Evolutionary conservation across 164 flowering plant species (phyloP).

Genomic region (Pachysandra terminalis): DNA sequence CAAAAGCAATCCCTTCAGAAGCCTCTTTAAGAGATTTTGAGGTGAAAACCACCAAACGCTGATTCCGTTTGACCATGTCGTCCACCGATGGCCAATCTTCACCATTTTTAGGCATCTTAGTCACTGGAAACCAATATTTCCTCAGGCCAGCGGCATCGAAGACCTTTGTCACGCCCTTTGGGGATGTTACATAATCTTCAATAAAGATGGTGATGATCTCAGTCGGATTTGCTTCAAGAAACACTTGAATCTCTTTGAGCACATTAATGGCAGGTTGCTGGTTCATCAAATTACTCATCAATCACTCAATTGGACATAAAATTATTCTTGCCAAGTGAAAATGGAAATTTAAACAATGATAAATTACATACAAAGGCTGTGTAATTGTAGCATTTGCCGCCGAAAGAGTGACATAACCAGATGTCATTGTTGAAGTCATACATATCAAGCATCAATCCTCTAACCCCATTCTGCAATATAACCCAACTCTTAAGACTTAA

Average conservation of each 20-base stretch:
- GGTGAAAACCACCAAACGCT: conserved; percentile 83
- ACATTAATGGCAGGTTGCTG: conserved; percentile 82
- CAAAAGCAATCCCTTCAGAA: conserved; percentile 88
- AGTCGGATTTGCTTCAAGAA: conserved; percentile 55
- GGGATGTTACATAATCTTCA: conserved; percentile 78
- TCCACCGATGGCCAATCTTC: conserved; percentile 84
- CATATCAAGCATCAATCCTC: conserved; percentile 88
- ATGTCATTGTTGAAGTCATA: conserved; percentile 78
- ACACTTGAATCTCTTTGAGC: conserved; percentile 57
- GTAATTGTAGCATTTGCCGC: conserved; percentile 66
- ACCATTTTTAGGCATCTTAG: conserved; percentile 83
- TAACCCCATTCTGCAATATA: conserved; percentile 81
- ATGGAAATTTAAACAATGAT: not conserved
- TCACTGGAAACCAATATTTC: conserved; percentile 82
- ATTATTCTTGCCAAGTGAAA: not conserved
- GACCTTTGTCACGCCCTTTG: conserved; percentile 67
- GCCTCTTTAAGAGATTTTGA: conserved; percentile 75
- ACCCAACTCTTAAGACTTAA: too few species aligned
- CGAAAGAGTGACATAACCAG: conserved; percentile 88
- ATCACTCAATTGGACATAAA: not conserved
- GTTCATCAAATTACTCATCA: conserved; percentile 11
- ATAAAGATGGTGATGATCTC: conserved; percentile 75
- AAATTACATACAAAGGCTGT: conserved; percentile 78
- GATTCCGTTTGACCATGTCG: conserved; percentile 70
- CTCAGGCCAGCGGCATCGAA: conserved; percentile 78